Base-by-base conservation (phyloP, 352 stramenopile species). In the Phytophthora cryptogea region DNA sequence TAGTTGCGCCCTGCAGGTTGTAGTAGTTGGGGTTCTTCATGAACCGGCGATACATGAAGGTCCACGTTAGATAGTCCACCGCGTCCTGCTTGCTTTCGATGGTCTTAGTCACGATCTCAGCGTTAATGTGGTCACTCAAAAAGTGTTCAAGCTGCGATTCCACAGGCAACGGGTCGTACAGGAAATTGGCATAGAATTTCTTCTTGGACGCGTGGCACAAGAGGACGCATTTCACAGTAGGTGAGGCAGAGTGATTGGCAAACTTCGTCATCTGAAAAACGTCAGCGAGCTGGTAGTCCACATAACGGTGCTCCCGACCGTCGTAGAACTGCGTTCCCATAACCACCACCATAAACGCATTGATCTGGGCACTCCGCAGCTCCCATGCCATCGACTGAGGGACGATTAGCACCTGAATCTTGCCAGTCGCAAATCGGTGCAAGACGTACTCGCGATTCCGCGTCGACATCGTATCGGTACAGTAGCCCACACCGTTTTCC, bases 21-120 rank as follows among this genome's bases (percentile, higher is more conserved):
- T 99, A 99, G 75, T 99, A 99, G 55, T 99, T 99, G 3, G 98
- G 98, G 77, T 99, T 99, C 74, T 99, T 98, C 49, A 96, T 89
- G 30, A 99, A 74, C 8, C 98, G 92, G 5, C 97, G 90, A 74
- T 99, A 99, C 79, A 99, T 95, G 50, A 99, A 98, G 2, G 97
- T 99, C 98, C 98, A 99, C 36, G 98, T 99, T 23, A 99, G 79
- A 71, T 99, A 99, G 64, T 99, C 97, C 33, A 99, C 95, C 0
- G 96, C 97, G 50, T 99, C 97, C 66, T 99, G 96, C 82, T 99
- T 99, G 68, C 84, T 98, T 63, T 98, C 94, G 49, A 99, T 98
- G 8, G 92, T 99, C 72, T 98, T 97, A 0, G 95, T 98, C 23
- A 99, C 97, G 68, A 99, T 97, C 66, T 99, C 98, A 11, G 97